Conservation (phyloP, 129 eudicot species). For the Escallonia rubra region DNA sequence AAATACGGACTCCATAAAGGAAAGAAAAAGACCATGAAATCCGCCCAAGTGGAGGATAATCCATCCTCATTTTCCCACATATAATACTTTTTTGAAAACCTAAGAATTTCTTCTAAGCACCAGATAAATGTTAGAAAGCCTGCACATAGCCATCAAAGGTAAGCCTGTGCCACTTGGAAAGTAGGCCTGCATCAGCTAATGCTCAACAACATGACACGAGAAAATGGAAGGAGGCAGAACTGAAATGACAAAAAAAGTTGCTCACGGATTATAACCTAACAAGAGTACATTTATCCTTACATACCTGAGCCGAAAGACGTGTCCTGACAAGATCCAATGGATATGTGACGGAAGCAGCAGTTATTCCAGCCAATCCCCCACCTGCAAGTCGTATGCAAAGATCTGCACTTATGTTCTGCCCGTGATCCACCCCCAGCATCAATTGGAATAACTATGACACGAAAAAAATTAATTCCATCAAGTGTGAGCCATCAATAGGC, state of each 20-base stretch:
- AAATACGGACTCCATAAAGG: no score
- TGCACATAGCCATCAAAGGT: not conserved
- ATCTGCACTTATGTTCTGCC: constrained; percentile 53
- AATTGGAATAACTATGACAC: constrained; percentile 51
- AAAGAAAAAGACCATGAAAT: no score
- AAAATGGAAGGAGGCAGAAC: constrained; percentile 2
- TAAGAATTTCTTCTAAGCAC: not conserved
- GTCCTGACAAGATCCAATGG: constrained; percentile 94
- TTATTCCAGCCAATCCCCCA: constrained; percentile 90
- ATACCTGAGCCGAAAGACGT: constrained; percentile 87
- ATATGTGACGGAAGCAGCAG: constrained; percentile 83
- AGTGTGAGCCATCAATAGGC: not conserved
- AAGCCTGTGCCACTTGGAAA: not conserved
- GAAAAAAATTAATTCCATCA: constrained; percentile 12
- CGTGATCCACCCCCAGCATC: constrained; percentile 42
- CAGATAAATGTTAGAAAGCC: not conserved
- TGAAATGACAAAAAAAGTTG: not conserved
- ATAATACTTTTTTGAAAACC: no score
- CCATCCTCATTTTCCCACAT: no score
- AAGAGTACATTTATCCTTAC: not conserved
- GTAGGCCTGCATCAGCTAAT: not conserved
- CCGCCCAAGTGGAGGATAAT: no score
- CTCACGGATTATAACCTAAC: constrained; percentile 3
- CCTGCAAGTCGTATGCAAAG: constrained; percentile 69
- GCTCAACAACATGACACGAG: not conserved